Base-by-base conservation (phyloP, 208 protist genomes). In the Acanthamoeba castellanii region DNA sequence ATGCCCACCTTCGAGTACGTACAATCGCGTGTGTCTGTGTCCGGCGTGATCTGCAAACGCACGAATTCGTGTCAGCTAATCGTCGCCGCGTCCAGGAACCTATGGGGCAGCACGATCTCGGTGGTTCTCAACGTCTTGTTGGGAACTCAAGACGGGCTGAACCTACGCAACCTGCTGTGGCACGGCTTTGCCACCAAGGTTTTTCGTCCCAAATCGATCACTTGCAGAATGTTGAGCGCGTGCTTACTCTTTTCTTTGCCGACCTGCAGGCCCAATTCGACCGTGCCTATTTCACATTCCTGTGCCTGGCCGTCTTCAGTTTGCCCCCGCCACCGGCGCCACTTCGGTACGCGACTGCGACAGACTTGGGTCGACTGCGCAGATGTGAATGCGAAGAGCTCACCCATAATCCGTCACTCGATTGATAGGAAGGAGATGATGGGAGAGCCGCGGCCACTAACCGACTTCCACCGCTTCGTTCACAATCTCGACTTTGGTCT, bases 101-200 rank as follows among this genome's bases (percentile, higher is more conserved):
- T 87, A 27, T 87, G 78, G 78, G 78, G 78, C 42, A 61, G 50
- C 50, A 87, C 78, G 11, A 87, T 87, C 11, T 87, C 78, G 27
- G 32, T 87, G 27, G 78, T 87, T 9, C 61, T 92, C 7, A 92
- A 92, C 45, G 87, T 92, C 22, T 32, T 92, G 8, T n/a, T 92
- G 32, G 87, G 87, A 0, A 92, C 87, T 9, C 57, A 74, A 18
- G 87, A 92, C 22, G 87, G 87, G 4, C 59, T 92, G 20, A 92
- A 92, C 27, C 61, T 92, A 50, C 32, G 87, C 34, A 92, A 70
- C n/a, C 87, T 92, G 32, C n/a, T 92, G 25, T 78, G 57, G 87
- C 87, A 92, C 20, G 87, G 87, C 87, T 92, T 92, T 74, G 57
- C 66, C 8, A 92, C 52, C 9, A 92, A 92, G 87, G 87, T 92